A percentile compares a stretch with the other conserved stretches of the same genome.
These are phyloP conservation scores for Inonotus obliquus DNA, from an alignment of 1,284 basidiomycete genomes.

Conservation along the genomic window DNA sequence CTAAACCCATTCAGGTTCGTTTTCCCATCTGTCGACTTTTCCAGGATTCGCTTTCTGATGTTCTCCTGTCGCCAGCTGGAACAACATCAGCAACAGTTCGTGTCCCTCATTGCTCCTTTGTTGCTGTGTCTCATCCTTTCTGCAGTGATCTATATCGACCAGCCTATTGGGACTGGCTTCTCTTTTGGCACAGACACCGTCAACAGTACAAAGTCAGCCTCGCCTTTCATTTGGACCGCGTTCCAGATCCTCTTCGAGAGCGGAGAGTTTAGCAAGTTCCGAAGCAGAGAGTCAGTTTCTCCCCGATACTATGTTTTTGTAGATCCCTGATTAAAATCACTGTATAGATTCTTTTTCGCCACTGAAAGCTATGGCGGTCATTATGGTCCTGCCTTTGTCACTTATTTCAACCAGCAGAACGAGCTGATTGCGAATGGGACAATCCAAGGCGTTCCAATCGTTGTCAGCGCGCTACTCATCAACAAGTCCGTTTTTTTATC, in stretches of 20 bases:
- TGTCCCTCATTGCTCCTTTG: not conserved
- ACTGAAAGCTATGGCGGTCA: slow-evolving; percentile 69
- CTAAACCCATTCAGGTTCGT: slow-evolving; percentile 50
- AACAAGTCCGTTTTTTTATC: slow-evolving; percentile 30
- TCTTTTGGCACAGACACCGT: slow-evolving; percentile 53
- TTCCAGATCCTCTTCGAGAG: slow-evolving; percentile 69
- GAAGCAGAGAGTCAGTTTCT: slow-evolving; percentile 44
- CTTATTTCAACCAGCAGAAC: slow-evolving; percentile 66
- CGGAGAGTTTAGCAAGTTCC: slow-evolving; percentile 50
- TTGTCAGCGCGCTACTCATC: slow-evolving; percentile 40
- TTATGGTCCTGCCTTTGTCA: slow-evolving; percentile 60
- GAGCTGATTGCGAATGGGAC: slow-evolving; percentile 41
- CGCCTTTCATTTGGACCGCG: slow-evolving; percentile 53
- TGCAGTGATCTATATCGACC: slow-evolving; percentile 72
- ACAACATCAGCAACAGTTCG: slow-evolving; percentile 60
- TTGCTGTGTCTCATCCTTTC: not conserved
- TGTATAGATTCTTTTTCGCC: slow-evolving; percentile 51
- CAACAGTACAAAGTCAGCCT: slow-evolving; percentile 50
- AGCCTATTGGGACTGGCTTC: slow-evolving; percentile 68
- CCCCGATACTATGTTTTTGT: slow-evolving; percentile 17
- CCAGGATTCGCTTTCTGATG: slow-evolving; percentile 13
- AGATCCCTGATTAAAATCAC: slow-evolving; percentile 4
- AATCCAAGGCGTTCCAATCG: slow-evolving; percentile 32
- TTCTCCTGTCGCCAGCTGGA: slow-evolving; percentile 48
- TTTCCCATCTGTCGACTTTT: not conserved